Percentiles rank a stretch among this genome's conserved stretches.
Evolutionary conservation across 177 flowering plant genomes (phyloP).

Genomic region (Tripterygium wilfordii): DNA sequence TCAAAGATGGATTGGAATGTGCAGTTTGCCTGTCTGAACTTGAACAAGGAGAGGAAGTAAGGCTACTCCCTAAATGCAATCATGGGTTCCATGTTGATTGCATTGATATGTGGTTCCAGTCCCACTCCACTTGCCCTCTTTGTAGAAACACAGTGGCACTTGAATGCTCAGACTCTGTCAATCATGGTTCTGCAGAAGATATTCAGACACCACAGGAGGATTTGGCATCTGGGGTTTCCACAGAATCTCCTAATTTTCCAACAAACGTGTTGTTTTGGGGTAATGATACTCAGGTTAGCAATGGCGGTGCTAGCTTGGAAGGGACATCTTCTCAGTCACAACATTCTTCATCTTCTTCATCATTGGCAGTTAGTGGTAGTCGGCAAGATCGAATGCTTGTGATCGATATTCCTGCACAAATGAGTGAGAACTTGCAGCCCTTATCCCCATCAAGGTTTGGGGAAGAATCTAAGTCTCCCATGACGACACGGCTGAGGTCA

Average conservation of each 20-base stretch:
- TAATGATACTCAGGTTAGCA: conserved; percentile 37
- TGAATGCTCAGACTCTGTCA: no score
- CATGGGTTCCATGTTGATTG: conserved; percentile 84
- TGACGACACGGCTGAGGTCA: conserved; percentile 47
- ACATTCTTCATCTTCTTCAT: conserved; percentile 13
- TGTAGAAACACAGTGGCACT: conserved; percentile 46
- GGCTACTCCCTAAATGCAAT: conserved; percentile 65
- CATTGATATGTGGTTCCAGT: conserved; percentile 92
- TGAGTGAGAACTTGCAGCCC: conserved; percentile 13
- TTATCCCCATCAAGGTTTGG: no score
- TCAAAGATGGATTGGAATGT: conserved; percentile 63
- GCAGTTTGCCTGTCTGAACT: conserved; percentile 75
- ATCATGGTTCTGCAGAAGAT: conserved; percentile 5
- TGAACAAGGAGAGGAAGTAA: conserved; percentile 51
- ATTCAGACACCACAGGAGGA: conserved; percentile 6
- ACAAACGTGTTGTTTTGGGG: conserved; percentile 94
- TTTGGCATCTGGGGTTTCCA: conserved; percentile 9
- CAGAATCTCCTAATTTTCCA: conserved; percentile 47
- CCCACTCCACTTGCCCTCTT: conserved; percentile 86
- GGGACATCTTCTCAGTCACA: conserved; percentile 19
- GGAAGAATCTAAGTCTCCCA: conserved; percentile 52
- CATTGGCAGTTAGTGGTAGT: conserved; percentile 13
- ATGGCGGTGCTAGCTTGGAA: no score
- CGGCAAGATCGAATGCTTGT: conserved; percentile 26
- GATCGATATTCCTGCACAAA: conserved; percentile 43